Base-by-base conservation (phyloP, 257 asterid genomes). In the Oldenlandia corymbosa region DNA sequence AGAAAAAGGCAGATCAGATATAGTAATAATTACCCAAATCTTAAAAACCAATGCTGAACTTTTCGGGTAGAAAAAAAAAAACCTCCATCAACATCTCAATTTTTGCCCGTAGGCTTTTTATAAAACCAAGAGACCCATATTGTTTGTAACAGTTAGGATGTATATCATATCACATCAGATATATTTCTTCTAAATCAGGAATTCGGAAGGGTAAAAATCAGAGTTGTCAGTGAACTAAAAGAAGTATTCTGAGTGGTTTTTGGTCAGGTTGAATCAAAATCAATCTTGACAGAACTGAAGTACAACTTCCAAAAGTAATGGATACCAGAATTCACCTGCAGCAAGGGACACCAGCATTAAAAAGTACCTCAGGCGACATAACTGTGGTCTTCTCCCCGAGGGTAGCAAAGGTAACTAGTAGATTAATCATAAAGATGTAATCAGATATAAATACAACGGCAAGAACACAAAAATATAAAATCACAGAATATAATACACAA, bases 371-470 rank as follows among this genome's bases (percentile, higher is more conserved):
- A 1, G 99, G 99, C 52, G 99, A 85, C 96, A 93, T 93, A 69
- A 93, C 97, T 18, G 99, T 93, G 34, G 94, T 90, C 89, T 93
- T 93, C 90, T 93, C 94, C 65, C 97, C 97, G 50, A 93, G 97
- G 48, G 92, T 93, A 69, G 97, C 85, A 78, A 90, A 93, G 75
- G 94, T 87, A 76, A 93, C 99, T 93, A 90, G 73, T 83, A 75
- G 32, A 69, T 26, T 7, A 26, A 27, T 14, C 41, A 61, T 45
- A 64, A 66, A 45, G 34, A 18, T 13, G 30, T 1, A 64, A 10
- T 59, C 59, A 71, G 39, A 64, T 4, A 26, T 46, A 4, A 51
- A 45, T 17, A 4, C 23, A 10, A 7, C 17, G 26, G 26, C 59
- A 53, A 16, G 26, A 10, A 27, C 59, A 30, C 54, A 31, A 16